Percentiles rank a stretch among this genome's conserved stretches.
Conservation (phyloP, 768 basidiomycete species). For the Podaxis pistillaris region DNA sequence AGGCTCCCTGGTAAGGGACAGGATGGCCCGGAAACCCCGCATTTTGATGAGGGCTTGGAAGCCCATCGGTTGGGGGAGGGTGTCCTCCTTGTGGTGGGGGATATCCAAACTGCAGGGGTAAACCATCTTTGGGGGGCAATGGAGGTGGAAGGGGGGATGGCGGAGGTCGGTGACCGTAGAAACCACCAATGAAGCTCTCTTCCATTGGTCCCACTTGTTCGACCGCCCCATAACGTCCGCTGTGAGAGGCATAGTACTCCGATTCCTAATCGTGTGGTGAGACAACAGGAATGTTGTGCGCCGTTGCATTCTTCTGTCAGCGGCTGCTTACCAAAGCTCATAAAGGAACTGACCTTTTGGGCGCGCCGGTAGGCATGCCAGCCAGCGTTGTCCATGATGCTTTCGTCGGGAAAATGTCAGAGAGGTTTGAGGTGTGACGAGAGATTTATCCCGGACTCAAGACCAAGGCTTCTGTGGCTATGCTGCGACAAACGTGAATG, state of each 20-base stretch:
- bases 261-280: constrained; percentile 29
- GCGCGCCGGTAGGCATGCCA: constrained; percentile 73
- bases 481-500: neutral
- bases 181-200: constrained; percentile 61
- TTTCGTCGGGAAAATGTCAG: neutral
- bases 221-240: constrained; percentile 52
- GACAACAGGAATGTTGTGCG: neutral
- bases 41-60: neutral
- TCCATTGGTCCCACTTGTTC: constrained; percentile 61
- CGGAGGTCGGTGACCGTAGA: constrained; percentile 31
- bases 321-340: neutral
- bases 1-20: neutral
- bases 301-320: neutral
- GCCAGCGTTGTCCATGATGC: constrained; percentile 69
- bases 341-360: constrained; percentile 39
- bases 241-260: constrained; percentile 30
- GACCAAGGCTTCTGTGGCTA: neutral
- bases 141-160: constrained; percentile 45
- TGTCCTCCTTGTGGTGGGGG: neutral
- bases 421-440: neutral
- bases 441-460: neutral
- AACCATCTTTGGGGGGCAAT: constrained; percentile 47
- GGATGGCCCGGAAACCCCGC: neutral
- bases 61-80: neutral
- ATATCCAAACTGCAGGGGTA: constrained; percentile 10